Conservation (phyloP, 2,329 filamentous ascomycete genomes). For the Ustulina deusta region DNA sequence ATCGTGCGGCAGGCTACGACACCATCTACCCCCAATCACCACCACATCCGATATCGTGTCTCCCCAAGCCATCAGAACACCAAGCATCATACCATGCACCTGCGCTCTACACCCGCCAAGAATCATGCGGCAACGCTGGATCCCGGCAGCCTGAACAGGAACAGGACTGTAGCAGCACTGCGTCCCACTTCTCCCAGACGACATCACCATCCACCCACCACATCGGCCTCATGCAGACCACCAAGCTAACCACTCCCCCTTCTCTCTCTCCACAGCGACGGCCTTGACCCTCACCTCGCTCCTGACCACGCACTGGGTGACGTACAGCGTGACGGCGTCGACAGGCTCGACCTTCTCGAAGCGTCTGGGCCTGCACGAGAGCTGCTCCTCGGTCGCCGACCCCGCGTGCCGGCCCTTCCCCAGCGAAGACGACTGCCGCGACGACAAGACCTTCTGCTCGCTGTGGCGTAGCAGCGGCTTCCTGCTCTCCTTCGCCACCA, state of each 20-base stretch:
- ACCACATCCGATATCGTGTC: not conserved
- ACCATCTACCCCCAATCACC: not conserved
- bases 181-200: not conserved
- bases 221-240: not conserved
- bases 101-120: not conserved
- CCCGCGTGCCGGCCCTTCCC: conserved; percentile 76
- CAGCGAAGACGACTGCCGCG: conserved; percentile 73
- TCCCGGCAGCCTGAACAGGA: not conserved
- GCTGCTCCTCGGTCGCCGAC: conserved; percentile 78
- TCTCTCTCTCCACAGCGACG: conserved; percentile 64
- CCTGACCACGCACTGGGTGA: conserved; percentile 77
- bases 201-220: not conserved
- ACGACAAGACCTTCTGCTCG: conserved; percentile 83
- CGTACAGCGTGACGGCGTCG: conserved; percentile 67
- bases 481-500: conserved; percentile 83
- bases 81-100: not conserved
- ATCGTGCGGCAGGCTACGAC: conserved; percentile 1
- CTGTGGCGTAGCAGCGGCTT: conserved; percentile 93
- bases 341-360: conserved; percentile 63
- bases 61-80: too few relatives aligned
- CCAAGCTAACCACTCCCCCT: conserved; percentile 49
- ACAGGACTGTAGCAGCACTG: not conserved
- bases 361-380: conserved; percentile 82
- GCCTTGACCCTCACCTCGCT: conserved; percentile 78
- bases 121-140: not conserved